A percentile compares a stretch with the other conserved stretches of the same genome.
These are phyloP conservation scores for Stentor roeselii DNA, from an alignment of 73 alveolate species.

Conservation along the genomic window DNA sequence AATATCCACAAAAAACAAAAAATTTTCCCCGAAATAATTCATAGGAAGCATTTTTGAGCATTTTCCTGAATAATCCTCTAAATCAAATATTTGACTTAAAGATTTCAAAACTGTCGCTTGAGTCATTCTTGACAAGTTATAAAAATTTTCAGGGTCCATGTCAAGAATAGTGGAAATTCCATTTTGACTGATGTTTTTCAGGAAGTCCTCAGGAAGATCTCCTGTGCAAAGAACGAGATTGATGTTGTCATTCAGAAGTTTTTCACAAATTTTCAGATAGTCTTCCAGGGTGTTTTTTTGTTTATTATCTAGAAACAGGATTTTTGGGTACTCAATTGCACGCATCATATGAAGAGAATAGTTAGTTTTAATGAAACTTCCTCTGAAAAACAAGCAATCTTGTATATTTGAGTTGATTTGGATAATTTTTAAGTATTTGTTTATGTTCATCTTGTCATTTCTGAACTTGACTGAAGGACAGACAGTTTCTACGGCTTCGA, in stretches of 20 bases:
- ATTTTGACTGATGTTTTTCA: background rate
- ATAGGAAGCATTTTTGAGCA: background rate
- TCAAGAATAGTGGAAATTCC: background rate
- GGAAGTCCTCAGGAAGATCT: background rate
- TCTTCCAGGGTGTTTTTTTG: background rate
- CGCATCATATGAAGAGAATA: constrained; percentile 61
- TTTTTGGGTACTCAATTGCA: constrained; percentile 57
- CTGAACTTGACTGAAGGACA: background rate
- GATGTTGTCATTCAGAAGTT: background rate
- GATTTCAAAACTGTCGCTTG: background rate
- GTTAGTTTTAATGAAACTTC: constrained; percentile 51
- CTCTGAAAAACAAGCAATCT: constrained; percentile 44
- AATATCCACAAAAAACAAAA: background rate
- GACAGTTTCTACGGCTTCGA: constrained; percentile 9
- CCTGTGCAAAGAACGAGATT: background rate
- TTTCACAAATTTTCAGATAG: constrained; percentile 42
- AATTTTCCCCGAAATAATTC: background rate
- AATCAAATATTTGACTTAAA: background rate
- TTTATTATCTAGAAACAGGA: constrained; percentile 36
- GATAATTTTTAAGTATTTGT: background rate
- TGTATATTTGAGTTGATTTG: background rate
- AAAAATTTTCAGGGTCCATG: background rate
- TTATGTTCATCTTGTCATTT: constrained; percentile 11
- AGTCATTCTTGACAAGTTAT: background rate
- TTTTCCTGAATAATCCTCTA: background rate